Conservation (phyloP, 2,329 filamentous ascomycete species). For the Phialophora chinensis region DNA sequence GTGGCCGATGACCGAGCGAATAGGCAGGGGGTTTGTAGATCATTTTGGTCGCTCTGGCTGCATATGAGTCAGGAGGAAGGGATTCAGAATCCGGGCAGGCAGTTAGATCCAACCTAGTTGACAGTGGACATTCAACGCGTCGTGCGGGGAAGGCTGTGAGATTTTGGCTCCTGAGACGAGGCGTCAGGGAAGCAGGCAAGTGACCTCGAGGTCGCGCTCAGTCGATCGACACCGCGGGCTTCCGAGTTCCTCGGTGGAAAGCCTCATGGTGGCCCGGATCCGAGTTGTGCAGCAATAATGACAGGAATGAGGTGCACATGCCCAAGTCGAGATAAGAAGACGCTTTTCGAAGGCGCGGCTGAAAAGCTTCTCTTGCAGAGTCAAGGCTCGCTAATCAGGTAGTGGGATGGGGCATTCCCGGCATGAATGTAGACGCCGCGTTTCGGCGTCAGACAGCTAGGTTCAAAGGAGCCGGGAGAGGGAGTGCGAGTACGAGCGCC, state of each 20-base stretch:
- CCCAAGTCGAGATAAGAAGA: not conserved
- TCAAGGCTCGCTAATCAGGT: not conserved
- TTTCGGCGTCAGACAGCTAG: not conserved
- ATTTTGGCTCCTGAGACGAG: constrained; percentile 10
- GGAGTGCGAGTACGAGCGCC: not conserved
- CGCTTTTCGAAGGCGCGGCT: not conserved
- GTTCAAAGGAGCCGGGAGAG: not conserved
- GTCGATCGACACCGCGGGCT: not conserved
- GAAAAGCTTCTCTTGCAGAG: constrained; percentile 1
- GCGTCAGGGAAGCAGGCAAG: not conserved
- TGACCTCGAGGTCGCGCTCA: not conserved
- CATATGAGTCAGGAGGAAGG: constrained; percentile 5
- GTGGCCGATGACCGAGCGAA: constrained; percentile 10
- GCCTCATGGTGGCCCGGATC: not conserved
- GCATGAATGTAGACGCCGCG: not conserved
- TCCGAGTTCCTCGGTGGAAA: not conserved
- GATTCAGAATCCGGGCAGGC: constrained; percentile 13
- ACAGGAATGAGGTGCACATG: not conserved
- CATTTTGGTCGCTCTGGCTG: not conserved
- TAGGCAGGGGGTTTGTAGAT: constrained; percentile 12
- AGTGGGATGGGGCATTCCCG: constrained; percentile 4
- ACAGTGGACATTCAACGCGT: not conserved
- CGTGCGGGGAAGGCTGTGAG: constrained; percentile 22
- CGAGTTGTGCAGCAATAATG: not conserved
- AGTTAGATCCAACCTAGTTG: not conserved